These are phyloP conservation scores for Podila minutissima DNA, from an alignment of 192 early-diverging fungal species.

Conservation along the genomic window DNA sequence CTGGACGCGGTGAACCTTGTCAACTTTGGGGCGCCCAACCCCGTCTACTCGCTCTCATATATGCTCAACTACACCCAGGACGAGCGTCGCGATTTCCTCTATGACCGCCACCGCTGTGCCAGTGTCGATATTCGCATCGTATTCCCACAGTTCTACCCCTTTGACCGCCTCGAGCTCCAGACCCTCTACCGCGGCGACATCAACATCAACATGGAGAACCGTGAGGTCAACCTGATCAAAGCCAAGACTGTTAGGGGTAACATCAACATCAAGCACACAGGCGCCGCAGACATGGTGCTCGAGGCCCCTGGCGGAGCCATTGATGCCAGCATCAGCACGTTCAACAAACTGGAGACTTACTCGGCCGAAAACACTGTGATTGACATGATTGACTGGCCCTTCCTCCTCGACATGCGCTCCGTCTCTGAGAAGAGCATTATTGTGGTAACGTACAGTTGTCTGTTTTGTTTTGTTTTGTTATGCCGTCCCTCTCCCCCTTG, in stretches of 20 bases:
- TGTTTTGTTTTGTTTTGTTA: neutral
- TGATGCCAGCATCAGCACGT: neutral
- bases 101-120: neutral
- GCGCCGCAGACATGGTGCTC: neutral
- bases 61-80: conserved; percentile 1
- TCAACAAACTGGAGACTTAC: neutral
- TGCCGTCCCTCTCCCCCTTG: neutral
- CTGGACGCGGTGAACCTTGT: neutral
- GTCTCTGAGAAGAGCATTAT: neutral
- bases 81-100: neutral
- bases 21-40: neutral
- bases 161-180: conserved; percentile 4
- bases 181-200: neutral
- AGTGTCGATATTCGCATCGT: conserved; percentile 2
- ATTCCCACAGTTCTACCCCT: neutral
- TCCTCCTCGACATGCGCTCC: neutral
- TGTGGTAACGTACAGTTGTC: neutral
- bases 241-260: neutral
- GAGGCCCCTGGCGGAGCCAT: neutral
- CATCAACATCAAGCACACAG: neutral
- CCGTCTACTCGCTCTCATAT: neutral
- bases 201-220: neutral
- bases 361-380: neutral
- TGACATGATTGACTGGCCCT: neutral
- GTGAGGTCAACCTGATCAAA: neutral